These are phyloP conservation scores for Candida tibetensis DNA, from an alignment of 805 yeast species.

Conservation along the genomic window DNA sequence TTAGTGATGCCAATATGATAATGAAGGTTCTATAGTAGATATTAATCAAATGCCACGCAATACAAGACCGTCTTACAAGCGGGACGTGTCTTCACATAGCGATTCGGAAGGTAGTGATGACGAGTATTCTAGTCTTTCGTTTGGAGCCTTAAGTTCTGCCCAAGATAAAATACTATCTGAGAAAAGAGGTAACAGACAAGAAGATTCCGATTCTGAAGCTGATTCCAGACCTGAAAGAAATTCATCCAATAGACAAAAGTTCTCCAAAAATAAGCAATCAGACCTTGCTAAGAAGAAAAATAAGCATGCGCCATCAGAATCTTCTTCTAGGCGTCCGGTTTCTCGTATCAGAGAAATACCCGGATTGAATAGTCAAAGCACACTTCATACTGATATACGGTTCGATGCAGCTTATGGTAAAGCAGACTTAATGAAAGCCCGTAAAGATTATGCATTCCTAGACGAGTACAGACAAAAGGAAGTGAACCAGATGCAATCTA, in stretches of 20 bases:
- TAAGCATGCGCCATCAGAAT: slow-evolving; percentile 88
- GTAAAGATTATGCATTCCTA: slow-evolving; percentile 79
- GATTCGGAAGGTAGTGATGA: slow-evolving; percentile 31
- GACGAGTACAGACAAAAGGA: slow-evolving; percentile 84
- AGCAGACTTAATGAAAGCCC: slow-evolving; percentile 62
- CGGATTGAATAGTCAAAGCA: slow-evolving; percentile 48
- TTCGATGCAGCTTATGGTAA: slow-evolving; percentile 89
- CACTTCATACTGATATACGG: slow-evolving; percentile 74
- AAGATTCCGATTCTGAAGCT: slow-evolving; percentile 11
- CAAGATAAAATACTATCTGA: slow-evolving; percentile 44
- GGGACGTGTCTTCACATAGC: neutral
- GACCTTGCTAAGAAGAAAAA: slow-evolving; percentile 26
- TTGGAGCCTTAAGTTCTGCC: slow-evolving; percentile 62
- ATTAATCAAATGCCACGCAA: neutral
- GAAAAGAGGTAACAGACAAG: slow-evolving; percentile 11
- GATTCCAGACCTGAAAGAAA: slow-evolving; percentile 2
- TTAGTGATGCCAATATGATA: no score
- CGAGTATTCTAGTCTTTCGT: slow-evolving; percentile 54
- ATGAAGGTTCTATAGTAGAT: no score
- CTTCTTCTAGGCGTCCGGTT: slow-evolving; percentile 70
- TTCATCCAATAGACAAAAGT: neutral
- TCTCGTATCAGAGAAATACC: slow-evolving; percentile 71
- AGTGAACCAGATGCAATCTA: slow-evolving; percentile 53
- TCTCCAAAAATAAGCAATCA: slow-evolving; percentile 3
- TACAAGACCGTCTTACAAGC: neutral